A percentile compares a stretch with the other conserved stretches of the same genome.
These are phyloP conservation scores for Mycena olivaceomarginata DNA, from an alignment of 768 basidiomycete genomes.

Conservation along the genomic window DNA sequence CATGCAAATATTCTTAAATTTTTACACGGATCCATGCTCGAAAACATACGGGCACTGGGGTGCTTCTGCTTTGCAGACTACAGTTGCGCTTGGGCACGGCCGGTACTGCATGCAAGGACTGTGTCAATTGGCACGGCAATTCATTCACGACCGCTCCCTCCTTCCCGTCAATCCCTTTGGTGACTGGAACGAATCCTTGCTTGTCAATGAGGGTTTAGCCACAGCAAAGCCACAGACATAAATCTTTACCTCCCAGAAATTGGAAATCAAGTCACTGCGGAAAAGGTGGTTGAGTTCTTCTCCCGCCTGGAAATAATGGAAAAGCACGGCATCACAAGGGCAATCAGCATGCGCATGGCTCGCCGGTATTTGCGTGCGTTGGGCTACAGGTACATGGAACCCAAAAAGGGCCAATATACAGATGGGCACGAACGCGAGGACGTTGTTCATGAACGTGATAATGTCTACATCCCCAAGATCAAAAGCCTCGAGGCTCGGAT, in stretches of 20 bases:
- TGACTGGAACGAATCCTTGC: not conserved
- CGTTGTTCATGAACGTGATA: too few species aligned
- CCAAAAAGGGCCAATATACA: too few species aligned
- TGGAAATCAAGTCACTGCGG: too few species aligned
- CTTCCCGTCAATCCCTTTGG: not conserved
- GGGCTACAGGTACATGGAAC: too few species aligned
- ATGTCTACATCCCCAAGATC: too few species aligned
- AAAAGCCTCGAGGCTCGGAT: too few species aligned
- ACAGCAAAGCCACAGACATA: not conserved
- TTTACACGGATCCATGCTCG: not conserved
- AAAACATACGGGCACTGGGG: slow-evolving; percentile 16
- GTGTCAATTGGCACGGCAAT: not conserved
- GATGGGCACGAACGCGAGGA: too few species aligned
- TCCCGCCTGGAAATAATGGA: too few species aligned
- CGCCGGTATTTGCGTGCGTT: too few species aligned
- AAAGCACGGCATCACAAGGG: too few species aligned
- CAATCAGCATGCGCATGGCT: too few species aligned
- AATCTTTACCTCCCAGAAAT: not conserved
- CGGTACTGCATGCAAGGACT: not conserved
- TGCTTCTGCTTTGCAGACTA: slow-evolving; percentile 8
- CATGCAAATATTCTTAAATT: not conserved
- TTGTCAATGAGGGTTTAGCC: not conserved
- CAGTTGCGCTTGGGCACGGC: not conserved
- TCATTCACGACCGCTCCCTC: not conserved
- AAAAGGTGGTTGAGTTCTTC: not conserved